Evolutionary conservation across 441 rosid species (phyloP), one percentile per base, ranked within the genome.

Genomic region (Adansonia grandidieri): DNA sequence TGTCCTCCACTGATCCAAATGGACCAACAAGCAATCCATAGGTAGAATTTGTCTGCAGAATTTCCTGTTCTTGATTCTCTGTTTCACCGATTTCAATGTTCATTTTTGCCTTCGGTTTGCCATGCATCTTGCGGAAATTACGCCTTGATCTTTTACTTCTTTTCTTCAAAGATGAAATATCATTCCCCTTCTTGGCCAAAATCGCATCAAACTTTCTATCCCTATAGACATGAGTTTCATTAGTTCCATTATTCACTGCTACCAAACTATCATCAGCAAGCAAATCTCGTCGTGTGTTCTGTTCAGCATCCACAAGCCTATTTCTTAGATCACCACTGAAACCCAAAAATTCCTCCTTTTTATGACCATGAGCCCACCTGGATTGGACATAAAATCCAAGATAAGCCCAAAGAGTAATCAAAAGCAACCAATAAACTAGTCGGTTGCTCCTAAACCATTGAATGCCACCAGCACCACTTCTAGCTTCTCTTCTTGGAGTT

Each of bases 381-480:
- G 99, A 96, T 87, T 96, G 99, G 20, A 94, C 92, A 78, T 91
- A 94, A 79, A 96, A 96, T 44, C 97, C 99, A 79, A 95, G 95
- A 83, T 91, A 94, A 69, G 98, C 81, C 96, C 98, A 94, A 14
- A 94, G 93, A 82, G 98, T 90, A 74, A 94, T 94, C 84, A 94
- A 87, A 77, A 95, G 97, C 81, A 95, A 82, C 98, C 98, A 95
- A 67, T 91, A 93, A 42, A 93, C 81, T 76, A 95, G 60, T 8
- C 94, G 85, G 85, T 85, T 92, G 78, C 87, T 93, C 47, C 95
- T 88, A 86, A 92, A 92, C 97, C 94, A 95, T 74, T 89, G 96
- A 60, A 83, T 48, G 63, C 81, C 81, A 76, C 85, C 90, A 22
- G 86, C 89, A 80, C 85, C 61, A 73, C 82, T 82, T 90, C 89